phyloP scores from a whole-genome alignment of 2,329 filamentous ascomycete species.

The Microthyrium microscopicum region DNA sequence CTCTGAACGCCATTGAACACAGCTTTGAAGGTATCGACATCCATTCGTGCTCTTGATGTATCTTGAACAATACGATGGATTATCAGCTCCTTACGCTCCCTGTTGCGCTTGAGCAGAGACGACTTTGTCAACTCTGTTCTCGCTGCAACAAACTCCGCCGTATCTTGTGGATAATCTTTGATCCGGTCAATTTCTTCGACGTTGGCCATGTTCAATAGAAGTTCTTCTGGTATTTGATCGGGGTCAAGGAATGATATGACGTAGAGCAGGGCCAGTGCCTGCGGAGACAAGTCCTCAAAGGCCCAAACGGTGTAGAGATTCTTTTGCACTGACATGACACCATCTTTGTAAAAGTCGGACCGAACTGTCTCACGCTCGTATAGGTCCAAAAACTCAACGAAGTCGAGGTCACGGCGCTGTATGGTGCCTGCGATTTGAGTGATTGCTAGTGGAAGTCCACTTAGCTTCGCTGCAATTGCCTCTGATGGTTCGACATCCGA shows the following conservation, averaged over 20 bases:
- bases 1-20: too few species aligned
- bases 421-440: background rate
- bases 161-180: constrained; percentile 4
- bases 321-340: background rate
- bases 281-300: constrained; percentile 7
- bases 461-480: background rate
- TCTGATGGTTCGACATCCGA: background rate
- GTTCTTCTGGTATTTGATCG: constrained; percentile 9
- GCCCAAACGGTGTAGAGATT: constrained; percentile 6
- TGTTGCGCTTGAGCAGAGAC: constrained; percentile 5
- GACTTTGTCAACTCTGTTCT: constrained; percentile 8
- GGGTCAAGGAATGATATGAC: constrained; percentile 10
- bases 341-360: background rate
- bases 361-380: background rate
- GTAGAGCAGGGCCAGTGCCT: constrained; percentile 8
- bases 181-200: background rate
- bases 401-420: background rate
- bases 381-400: background rate
- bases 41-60: constrained; percentile 6
- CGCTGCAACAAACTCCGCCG: constrained; percentile 4
- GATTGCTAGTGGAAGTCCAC: background rate
- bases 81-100: background rate
- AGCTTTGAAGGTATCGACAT: background rate
- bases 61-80: constrained; percentile 10
- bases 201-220: constrained; percentile 3